Conservation (phyloP, 371 early-diverging fungal genomes). For the Gilbertella persicaria region DNA sequence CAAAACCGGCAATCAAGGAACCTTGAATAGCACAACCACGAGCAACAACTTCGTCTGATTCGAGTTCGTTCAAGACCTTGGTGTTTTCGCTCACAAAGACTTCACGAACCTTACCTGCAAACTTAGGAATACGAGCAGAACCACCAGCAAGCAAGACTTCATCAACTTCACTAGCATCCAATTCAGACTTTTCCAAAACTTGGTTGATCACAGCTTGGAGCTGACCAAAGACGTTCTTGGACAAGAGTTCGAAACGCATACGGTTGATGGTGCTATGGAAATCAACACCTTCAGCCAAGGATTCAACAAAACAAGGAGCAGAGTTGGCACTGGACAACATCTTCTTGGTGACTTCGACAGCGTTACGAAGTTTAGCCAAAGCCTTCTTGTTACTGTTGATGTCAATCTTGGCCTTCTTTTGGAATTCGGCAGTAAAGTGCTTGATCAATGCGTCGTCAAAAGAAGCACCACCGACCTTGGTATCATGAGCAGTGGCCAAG, state of each 20-base stretch:
- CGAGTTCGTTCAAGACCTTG: slow-evolving; percentile 70
- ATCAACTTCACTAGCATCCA: slow-evolving; percentile 70
- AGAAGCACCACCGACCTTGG: slow-evolving; percentile 88
- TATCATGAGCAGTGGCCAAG: slow-evolving; percentile 82
- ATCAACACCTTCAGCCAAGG: slow-evolving; percentile 92
- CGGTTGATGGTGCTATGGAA: slow-evolving; percentile 87
- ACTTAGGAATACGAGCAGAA: slow-evolving; percentile 97
- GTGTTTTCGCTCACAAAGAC: slow-evolving; percentile 88
- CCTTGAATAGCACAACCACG: slow-evolving; percentile 99
- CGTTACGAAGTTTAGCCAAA: slow-evolving; percentile 79
- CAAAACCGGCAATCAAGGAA: slow-evolving; percentile 62
- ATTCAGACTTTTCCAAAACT: slow-evolving; percentile 71
- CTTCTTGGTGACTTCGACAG: slow-evolving; percentile 93
- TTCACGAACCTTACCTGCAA: slow-evolving; percentile 79
- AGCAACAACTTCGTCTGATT: slow-evolving; percentile 97
- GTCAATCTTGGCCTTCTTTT: slow-evolving; percentile 83
- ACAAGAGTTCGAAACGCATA: slow-evolving; percentile 91
- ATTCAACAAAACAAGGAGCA: slow-evolving; percentile 93
- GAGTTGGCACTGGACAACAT: slow-evolving; percentile 83
- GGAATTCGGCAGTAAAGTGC: slow-evolving; percentile 87
- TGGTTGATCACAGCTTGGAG: slow-evolving; percentile 75
- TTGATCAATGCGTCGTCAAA: slow-evolving; percentile 90
- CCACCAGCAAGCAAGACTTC: slow-evolving; percentile 98
- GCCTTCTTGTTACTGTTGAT: slow-evolving; percentile 76
- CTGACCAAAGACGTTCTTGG: slow-evolving; percentile 76